Base-by-base conservation (phyloP, 345 rosid species). In the Gossypium arboreum region DNA sequence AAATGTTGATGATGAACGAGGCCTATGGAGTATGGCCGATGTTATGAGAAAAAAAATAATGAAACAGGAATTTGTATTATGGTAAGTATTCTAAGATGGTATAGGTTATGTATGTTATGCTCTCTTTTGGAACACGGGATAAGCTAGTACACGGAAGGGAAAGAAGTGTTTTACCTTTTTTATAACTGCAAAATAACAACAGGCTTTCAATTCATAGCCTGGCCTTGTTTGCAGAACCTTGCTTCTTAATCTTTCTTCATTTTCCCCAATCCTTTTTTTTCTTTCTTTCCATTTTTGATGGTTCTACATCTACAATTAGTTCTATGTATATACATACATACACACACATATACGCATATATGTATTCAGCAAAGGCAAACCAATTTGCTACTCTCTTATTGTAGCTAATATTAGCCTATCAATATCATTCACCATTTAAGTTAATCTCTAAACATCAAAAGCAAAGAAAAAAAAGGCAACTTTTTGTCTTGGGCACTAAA, bases 81-180 rank as follows among this genome's bases (percentile, higher is more conserved):
- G 39, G n/a, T 41, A 45, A 27, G 1, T 67, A 67, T 25, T 67
- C 25, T 74, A 22, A 62, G 78, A 56, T 39, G 61, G 15, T 62
- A 64, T 47, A 51, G 45, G 13, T 9, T 6, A 48, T 50, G 27
- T 64, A 18, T n/a, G 50, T 64, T 34, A 48, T 48, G 52, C 12
- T 48, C 52, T 34, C 41, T 5, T 34, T 5, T 34, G 7, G 41
- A 34, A 5, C 41, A 34, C 41, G 41, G 41, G 41, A 34, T 34
- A 34, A 34, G 41, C 41, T 34, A 34, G 41, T 5, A 34, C 1
- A 34, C 7, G 7, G 41, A 34, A 34, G 41, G 41, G 41, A 34
- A 34, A 5, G 41, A 34, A 34, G 41, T 34, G 41, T 34, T 34
- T 34, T 34, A 34, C 41, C 41, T 34, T 34, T 34, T 34, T 34